Evolutionary conservation across 495 filamentous ascomycete genomes (phyloP), one percentile per base, ranked within the genome.

Genomic region (Neurospora sp.): DNA sequence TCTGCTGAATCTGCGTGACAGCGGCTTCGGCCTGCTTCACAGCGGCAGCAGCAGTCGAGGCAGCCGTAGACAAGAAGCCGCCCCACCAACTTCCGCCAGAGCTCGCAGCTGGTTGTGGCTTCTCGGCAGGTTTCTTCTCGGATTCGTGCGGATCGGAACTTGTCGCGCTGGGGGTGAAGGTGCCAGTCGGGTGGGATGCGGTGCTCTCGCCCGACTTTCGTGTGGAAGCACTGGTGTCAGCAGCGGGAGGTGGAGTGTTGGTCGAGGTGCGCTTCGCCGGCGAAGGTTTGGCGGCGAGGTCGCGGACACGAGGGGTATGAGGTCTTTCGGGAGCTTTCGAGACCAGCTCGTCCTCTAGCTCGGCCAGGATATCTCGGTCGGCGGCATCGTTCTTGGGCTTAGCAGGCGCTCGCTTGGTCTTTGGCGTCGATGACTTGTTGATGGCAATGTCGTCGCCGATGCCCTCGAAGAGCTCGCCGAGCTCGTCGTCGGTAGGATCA

Each of bases 1-100:
- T 97, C 77, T 94, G 92, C 79, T 96, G 93, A 48, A 98, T 94
- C 79, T 97, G 94, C 79, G 97, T 97, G 69, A 97, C 94, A 1
- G 94, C 90, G 18, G 90, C 93, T 81, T 98, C 94, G 40, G 96
- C 96, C 79, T 94, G 93, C 86, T 97, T 97, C 82, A 97, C 92
- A 59, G 95, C 96, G 41, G 94, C 93, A 68, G 86, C 87, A 44
- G 90, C 90, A 35, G 53, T 61, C 10, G 53, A 61, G 12, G 53
- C 53, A 9, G 53, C 53, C 7, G 89, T 91, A 35, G 88, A 87
- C 75, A 95, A 90, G 31, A 97, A 76, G 12, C 94, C 90, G 73
- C 96, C 95, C 93, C 94, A 98, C 95, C 96, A 98, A 71, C 89
- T 89, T 61, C 84, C 82, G 73, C 83, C 77, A 71, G 76, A 61